Percentiles rank a stretch among this genome's conserved stretches.
phyloP scores from a whole-genome alignment of 148 eudicot species.

The Camellia granthamiana region DNA sequence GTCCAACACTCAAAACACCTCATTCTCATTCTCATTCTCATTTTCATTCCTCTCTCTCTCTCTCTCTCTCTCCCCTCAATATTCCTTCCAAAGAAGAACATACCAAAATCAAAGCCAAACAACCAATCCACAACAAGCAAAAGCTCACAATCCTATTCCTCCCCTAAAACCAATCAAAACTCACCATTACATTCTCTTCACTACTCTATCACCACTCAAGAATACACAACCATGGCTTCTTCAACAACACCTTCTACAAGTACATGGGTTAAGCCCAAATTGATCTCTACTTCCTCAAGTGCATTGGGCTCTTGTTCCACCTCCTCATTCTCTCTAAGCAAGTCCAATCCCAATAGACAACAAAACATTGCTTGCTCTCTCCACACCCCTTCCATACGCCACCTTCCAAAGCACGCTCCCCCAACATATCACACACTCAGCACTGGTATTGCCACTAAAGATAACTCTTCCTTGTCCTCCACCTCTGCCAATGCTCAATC shows the following conservation, averaged over 20 bases:
- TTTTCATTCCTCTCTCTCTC: background rate
- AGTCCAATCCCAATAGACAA: conserved; percentile 12
- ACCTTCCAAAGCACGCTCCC: conserved; percentile 21
- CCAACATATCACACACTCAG: background rate
- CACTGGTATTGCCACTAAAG: background rate
- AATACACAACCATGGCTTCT: conserved; percentile 22
- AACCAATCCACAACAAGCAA: background rate
- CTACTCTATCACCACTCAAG: background rate
- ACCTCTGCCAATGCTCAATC: background rate
- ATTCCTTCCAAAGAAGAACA: no score
- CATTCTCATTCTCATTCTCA: background rate
- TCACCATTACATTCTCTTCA: background rate
- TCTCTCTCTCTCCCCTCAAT: background rate
- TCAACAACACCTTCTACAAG: background rate
- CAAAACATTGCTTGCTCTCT: conserved; percentile 17
- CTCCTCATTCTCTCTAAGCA: conserved; percentile 11
- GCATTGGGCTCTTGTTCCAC: conserved; percentile 8
- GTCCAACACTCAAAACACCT: background rate
- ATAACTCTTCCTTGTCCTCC: background rate
- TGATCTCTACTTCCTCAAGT: background rate
- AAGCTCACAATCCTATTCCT: background rate
- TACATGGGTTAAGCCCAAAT: conserved; percentile 21
- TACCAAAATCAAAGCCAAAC: no score
- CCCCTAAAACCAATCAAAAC: background rate
- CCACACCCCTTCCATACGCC: conserved; percentile 26